Conservation (phyloP, 192 early-diverging fungal species). For the Umbelopsis isabellina region DNA sequence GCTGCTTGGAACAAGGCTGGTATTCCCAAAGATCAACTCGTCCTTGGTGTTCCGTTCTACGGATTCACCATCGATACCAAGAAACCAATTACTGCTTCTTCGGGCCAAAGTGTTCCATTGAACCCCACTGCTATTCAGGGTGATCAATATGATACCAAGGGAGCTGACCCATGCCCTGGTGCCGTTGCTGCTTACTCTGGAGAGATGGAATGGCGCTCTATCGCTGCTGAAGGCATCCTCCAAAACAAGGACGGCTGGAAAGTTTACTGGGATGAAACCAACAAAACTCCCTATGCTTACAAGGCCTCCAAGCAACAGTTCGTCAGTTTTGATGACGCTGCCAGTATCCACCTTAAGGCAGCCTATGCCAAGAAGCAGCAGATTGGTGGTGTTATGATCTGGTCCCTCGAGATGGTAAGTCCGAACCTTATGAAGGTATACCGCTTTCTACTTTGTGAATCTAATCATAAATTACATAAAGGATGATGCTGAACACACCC, state of each 20-base stretch:
- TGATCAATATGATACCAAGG: constrained; percentile 32
- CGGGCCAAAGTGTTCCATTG: constrained; percentile 8
- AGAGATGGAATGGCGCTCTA: constrained; percentile 36
- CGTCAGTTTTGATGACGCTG: constrained; percentile 72
- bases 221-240: constrained; percentile 11
- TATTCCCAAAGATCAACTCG: constrained; percentile 33
- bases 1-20: constrained; percentile 36
- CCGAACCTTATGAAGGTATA: neutral
- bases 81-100: neutral
- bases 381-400: constrained; percentile 69
- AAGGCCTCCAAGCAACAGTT: constrained; percentile 57
- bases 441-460: neutral
- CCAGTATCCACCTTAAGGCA: constrained; percentile 56
- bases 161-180: constrained; percentile 34
- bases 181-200: constrained; percentile 27
- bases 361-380: constrained; percentile 53
- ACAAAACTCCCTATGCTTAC: constrained; percentile 73
- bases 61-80: constrained; percentile 29
- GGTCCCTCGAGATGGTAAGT: constrained; percentile 49
- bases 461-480: neutral
- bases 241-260: constrained; percentile 44
- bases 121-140: constrained; percentile 25
- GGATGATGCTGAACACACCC: constrained; percentile 27
- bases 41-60: constrained; percentile 50
- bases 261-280: constrained; percentile 69